phyloP scores from a whole-genome alignment of 202 grass and related monocot species.

The Saccharum hybrid region DNA sequence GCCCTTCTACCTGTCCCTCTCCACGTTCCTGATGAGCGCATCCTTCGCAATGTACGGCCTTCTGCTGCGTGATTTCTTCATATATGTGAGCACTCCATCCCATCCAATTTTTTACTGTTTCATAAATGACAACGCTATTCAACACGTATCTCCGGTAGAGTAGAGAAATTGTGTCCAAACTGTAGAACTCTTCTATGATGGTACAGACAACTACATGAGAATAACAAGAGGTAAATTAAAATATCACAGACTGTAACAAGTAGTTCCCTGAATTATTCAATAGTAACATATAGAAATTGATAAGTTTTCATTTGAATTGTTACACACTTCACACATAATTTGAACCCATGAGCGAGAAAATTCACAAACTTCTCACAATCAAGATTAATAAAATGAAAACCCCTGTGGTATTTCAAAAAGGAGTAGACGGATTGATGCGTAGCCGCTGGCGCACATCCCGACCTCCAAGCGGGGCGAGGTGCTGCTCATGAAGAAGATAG shows the following conservation, averaged over 20 bases:
- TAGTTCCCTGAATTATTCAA: not conserved
- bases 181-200: not conserved
- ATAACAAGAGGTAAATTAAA: no score
- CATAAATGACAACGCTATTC: not conserved
- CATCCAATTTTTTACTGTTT: not conserved
- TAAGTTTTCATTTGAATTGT: not conserved
- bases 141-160: not conserved
- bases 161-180: not conserved
- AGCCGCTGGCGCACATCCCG: no score
- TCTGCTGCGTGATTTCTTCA: constrained; percentile 69
- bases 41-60: constrained; percentile 71
- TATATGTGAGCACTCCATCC: constrained; percentile 54
- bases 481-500: no score
- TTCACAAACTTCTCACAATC: no score
- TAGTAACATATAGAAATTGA: not conserved
- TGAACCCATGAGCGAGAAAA: no score
- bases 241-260: not conserved
- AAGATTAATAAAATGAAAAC: no score
- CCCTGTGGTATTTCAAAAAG: no score
- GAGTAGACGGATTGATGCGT: no score
- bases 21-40: constrained; percentile 67
- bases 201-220: not conserved
- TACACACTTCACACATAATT: not conserved
- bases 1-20: constrained; percentile 89
- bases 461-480: no score